Conservation (phyloP, 441 rosid genomes). For the Mallotus japonicus region DNA sequence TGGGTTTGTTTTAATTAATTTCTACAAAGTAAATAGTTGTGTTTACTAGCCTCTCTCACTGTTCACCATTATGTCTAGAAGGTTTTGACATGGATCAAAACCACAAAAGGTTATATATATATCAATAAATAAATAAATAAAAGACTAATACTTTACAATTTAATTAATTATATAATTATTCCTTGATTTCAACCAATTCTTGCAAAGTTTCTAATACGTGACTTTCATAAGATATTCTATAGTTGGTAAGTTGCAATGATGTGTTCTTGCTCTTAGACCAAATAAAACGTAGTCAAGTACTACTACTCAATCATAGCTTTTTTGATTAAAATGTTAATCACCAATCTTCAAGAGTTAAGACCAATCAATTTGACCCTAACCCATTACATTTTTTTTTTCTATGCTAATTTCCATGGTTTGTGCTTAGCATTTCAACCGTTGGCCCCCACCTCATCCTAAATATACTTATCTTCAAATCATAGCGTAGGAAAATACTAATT, state of each 20-base stretch:
- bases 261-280: background rate
- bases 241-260: background rate
- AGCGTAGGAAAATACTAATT: background rate
- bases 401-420: slow-evolving; percentile 11
- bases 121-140: background rate
- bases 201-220: background rate
- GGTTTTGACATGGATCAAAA: slow-evolving; percentile 21
- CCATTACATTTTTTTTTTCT: background rate
- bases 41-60: background rate
- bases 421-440: slow-evolving; percentile 9
- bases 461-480: background rate
- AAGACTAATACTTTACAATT: background rate
- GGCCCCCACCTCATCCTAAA: background rate
- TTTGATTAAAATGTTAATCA: too few relatives aligned
- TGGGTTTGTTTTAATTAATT: background rate
- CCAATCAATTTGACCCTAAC: background rate
- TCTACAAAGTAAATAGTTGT: too few relatives aligned
- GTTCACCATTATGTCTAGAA: slow-evolving; percentile 24
- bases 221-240: background rate
- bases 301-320: background rate
- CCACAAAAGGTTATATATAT: background rate
- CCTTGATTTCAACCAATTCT: background rate
- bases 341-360: background rate
- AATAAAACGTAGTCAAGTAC: slow-evolving; percentile 6
- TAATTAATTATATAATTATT: background rate